Base-by-base conservation (phyloP, 2,329 filamentous ascomycete genomes). In the Rachicladosporium sp. region DNA sequence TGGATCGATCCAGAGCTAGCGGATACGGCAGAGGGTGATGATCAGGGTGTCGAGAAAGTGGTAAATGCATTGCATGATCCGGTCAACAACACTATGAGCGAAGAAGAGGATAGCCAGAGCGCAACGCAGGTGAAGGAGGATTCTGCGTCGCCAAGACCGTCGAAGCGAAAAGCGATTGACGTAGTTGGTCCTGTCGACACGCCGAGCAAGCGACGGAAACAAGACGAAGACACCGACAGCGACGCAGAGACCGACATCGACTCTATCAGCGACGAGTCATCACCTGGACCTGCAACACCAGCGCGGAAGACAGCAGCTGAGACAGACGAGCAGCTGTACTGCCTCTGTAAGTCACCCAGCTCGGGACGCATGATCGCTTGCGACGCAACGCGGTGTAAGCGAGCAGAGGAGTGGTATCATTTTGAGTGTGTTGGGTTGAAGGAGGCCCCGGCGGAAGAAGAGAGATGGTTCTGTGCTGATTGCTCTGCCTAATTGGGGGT, bases 361-460 rank as follows among this genome's bases (percentile, higher is more conserved):
- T 34, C 38, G 4, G 51, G 55, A 10, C 38, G 38, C 53, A 89
- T 89, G 83, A 80, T 89, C 46, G 83, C 81, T 15, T 89, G 83
- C 63, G 83, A 89, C 65, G 86, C 86, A 55, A 33, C 42, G 65
- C 64, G 81, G 62, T 89, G 83, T 62, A 76, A 81, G 49, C 74
- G 75, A 23, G 15, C 15, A 19, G 15, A 19, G 15, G 80, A 87
- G 57, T 89, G 83, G 83, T 89, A 88, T 57, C 83, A 89, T 57
- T 70, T 88, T 31, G 76, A 78, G 45, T 89, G 83, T 51, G 78
- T 88, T 3, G 78, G 71, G 3, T 65, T 89, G 12, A 65, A 69
- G 5, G 69, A 75, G 23, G 75, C 80, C 37, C 81, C 82, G 3
- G 29, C 32, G 7, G 41, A 43, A 11, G 45, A 43, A 6, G 43